phyloP scores from a whole-genome alignment of 2,329 filamentous ascomycete species.

The Apiospora saccharicola region DNA sequence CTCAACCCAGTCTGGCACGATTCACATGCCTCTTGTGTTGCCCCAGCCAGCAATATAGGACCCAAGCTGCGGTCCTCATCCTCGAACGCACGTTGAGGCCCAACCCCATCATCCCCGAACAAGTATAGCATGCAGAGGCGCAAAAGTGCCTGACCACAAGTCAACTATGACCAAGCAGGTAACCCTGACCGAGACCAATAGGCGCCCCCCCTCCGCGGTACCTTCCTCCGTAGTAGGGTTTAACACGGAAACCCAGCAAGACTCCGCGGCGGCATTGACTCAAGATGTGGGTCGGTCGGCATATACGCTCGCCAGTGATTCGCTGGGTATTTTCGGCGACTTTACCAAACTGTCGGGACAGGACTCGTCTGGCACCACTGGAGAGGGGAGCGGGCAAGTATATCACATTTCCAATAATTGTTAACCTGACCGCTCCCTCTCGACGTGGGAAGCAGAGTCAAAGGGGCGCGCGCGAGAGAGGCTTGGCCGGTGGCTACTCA shows the following conservation, averaged over 20 bases:
- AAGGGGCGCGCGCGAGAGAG: neutral
- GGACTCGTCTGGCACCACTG: neutral
- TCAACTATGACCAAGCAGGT: neutral
- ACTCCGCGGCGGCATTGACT: neutral
- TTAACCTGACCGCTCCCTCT: constrained; percentile 8
- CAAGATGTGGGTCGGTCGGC: constrained; percentile 7
- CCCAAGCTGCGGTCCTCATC: neutral
- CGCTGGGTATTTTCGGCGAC: constrained; percentile 10
- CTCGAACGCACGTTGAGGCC: neutral
- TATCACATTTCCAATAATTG: neutral
- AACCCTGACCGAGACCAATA: neutral
- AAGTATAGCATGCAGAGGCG: neutral
- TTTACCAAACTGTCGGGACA: constrained; percentile 16
- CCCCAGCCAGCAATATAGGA: neutral
- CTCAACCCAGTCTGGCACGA: neutral
- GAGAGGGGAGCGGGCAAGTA: neutral
- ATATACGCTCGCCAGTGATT: neutral
- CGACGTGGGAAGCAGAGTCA: too few species aligned
- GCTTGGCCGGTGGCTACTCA: neutral
- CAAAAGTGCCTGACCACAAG: neutral
- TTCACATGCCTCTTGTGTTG: neutral
- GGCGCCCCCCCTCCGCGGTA: neutral
- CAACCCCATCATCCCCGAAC: neutral
- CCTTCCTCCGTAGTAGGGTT: neutral
- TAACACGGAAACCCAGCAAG: neutral